phyloP scores from a whole-genome alignment of 352 stramenopile genomes.

The Elongisporangium undulatum region DNA sequence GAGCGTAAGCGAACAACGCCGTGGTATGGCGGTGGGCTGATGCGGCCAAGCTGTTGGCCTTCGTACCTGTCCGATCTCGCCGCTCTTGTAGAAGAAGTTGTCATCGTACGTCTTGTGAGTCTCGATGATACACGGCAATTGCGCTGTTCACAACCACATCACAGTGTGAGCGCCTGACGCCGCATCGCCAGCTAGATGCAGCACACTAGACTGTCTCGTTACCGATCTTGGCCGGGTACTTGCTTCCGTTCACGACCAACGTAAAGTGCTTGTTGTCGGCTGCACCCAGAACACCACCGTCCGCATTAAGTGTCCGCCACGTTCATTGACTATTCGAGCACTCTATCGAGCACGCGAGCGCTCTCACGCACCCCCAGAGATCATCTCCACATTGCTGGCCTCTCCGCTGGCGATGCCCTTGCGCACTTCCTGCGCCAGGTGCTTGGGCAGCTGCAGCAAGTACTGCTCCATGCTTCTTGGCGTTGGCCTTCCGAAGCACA shows the following conservation, averaged over 20 bases:
- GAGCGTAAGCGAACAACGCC: conserved; percentile 1
- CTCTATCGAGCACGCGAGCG: not conserved
- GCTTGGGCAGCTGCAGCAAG: conserved; percentile 82
- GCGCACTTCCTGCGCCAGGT: conserved; percentile 67
- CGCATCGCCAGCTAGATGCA: not conserved
- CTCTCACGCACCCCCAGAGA: conserved; percentile 51
- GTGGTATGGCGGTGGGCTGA: not conserved
- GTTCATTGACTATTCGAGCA: not conserved
- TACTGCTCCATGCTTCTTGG: conserved; percentile 74
- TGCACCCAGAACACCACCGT: conserved; percentile 16
- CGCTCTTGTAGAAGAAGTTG: conserved; percentile 88
- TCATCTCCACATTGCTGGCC: conserved; percentile 63
- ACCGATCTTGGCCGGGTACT: conserved; percentile 83
- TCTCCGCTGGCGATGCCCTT: conserved; percentile 57
- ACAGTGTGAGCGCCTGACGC: not conserved
- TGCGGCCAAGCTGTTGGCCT: not conserved
- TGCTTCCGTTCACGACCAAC: conserved; percentile 64
- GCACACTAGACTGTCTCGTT: conserved; percentile 1
- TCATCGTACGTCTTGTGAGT: conserved; percentile 90
- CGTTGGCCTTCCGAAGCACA: not conserved
- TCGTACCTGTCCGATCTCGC: conserved; percentile 76
- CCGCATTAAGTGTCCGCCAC: conserved; percentile 3
- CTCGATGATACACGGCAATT: conserved; percentile 82
- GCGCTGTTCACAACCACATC: conserved; percentile 33
- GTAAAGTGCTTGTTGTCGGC: conserved; percentile 88